Percentiles rank a stretch among this genome's conserved stretches.
phyloP scores from a whole-genome alignment of 192 early-diverging fungal species.

The Spinellus fusiger region DNA sequence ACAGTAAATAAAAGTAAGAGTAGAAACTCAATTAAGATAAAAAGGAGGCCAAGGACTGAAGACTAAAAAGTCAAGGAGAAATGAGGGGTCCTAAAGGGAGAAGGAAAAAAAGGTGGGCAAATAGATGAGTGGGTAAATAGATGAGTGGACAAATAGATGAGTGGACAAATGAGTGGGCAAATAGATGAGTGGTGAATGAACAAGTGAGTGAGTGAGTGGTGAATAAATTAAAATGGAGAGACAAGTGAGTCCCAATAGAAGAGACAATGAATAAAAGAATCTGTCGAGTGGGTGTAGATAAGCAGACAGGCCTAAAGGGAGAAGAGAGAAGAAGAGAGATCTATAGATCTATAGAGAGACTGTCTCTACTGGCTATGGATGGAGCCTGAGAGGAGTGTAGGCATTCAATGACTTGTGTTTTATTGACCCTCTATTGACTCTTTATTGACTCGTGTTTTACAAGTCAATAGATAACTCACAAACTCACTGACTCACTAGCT shows the following conservation, averaged over 20 bases:
- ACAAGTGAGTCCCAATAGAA: no score
- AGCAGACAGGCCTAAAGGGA: background rate
- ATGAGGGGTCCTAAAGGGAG: background rate
- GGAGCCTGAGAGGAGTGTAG: no score
- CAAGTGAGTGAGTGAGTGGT: background rate
- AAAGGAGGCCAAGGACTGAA: background rate
- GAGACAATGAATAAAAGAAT: no score
- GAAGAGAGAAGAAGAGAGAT: background rate
- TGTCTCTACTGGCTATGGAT: no score
- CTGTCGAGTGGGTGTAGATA: no score
- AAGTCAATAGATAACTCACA: no score
- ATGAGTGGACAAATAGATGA: background rate
- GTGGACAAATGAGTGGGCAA: background rate
- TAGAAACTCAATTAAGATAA: background rate
- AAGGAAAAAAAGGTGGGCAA: background rate
- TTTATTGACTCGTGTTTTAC: no score
- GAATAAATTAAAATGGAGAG: no score
- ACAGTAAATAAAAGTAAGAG: background rate
- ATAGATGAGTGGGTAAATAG: no score
- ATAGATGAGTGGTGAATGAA: background rate
- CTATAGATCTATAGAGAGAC: background rate
- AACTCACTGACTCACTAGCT: no score
- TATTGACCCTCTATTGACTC: no score
- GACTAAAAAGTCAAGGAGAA: slow-evolving; percentile 3
- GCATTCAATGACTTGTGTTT: no score